Evolutionary conservation across 192 early-diverging fungal species (phyloP), one percentile per base, ranked within the genome.

Genomic region (Rhizophagus prolifer): DNA sequence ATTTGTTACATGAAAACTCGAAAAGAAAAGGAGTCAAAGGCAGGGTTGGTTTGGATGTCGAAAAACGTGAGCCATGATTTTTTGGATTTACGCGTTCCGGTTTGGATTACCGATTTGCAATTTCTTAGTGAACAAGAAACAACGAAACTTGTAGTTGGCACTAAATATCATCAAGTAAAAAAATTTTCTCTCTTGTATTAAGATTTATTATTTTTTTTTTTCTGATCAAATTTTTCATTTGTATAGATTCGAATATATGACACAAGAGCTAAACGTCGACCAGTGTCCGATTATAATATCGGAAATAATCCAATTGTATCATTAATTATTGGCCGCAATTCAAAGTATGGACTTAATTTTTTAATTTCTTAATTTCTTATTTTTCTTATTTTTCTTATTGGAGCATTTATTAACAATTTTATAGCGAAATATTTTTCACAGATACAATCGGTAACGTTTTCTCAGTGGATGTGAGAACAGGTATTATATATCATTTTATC

Each of bases 51-150:
- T 10, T 97, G 93, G 86, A 89, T 85, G 69, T 91, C 95, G 50
- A 95, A 94, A 80, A 98, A 98, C 80, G 93, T 94, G 30, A 81
- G 85, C 34, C 89, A 94, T 78, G 94, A 97, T 69, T 83, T 86
- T 70, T 82, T 98, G 59, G 92, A 94, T 79, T 75, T 98, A 61
- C 88, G 93, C 25, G 90, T 94, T 50, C 94, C 94, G 8, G 90
- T 98, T 16, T 96, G 95, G 92, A 90, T 96, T 68, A 95, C 93
- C 2, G 92, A 95, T 78, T 74, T 97, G 36, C 85, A 88, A 80
- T 97, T 93, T 78, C 61, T 92, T 36, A 84, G 73, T 79, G 85
- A 87, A 66, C 79, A 80, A n/a, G 86, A 89, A 36, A 77, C 76
- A 3, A 85, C 85, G 8, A 71, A 82, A 25, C 65, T 98, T 34